Evolutionary conservation across 2,329 filamentous ascomycete species (phyloP).

Genomic region (Aureobasidium musti): DNA sequence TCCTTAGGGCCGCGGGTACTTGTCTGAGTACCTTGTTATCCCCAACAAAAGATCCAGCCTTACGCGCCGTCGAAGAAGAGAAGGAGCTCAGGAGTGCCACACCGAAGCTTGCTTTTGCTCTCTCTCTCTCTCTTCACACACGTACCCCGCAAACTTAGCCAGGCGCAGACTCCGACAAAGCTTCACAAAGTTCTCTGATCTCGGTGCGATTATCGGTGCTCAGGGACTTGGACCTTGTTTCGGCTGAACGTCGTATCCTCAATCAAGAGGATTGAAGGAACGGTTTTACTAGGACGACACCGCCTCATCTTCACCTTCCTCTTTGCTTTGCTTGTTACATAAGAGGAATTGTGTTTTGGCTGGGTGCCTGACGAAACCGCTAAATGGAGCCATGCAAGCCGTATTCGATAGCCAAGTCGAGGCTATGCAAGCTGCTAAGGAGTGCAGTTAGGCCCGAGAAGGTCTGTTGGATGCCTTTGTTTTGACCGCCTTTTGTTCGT

Average conservation of each 20-base stretch:
- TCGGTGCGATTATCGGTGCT: slow-evolving; percentile 7
- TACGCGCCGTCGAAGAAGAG: background rate
- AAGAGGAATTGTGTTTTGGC: background rate
- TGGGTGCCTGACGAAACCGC: background rate
- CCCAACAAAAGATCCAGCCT: background rate
- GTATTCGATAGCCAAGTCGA: background rate
- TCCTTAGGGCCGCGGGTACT: background rate
- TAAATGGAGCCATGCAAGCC: background rate
- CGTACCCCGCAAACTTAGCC: background rate
- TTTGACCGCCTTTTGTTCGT: background rate
- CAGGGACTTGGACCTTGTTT: slow-evolving; percentile 1
- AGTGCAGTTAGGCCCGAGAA: background rate
- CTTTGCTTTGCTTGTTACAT: background rate
- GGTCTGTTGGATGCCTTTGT: background rate
- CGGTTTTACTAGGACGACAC: slow-evolving; percentile 1
- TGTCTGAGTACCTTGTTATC: background rate
- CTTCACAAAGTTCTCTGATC: background rate
- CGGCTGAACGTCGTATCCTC: background rate
- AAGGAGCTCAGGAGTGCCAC: background rate
- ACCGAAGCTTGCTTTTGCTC: slow-evolving; percentile 1
- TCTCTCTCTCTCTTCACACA: background rate
- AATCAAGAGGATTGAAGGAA: background rate
- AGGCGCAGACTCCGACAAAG: background rate
- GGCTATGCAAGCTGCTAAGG: background rate
- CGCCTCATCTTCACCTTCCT: background rate